phyloP scores from a whole-genome alignment of 2,329 filamentous ascomycete species.

The Didymella lethalis region DNA sequence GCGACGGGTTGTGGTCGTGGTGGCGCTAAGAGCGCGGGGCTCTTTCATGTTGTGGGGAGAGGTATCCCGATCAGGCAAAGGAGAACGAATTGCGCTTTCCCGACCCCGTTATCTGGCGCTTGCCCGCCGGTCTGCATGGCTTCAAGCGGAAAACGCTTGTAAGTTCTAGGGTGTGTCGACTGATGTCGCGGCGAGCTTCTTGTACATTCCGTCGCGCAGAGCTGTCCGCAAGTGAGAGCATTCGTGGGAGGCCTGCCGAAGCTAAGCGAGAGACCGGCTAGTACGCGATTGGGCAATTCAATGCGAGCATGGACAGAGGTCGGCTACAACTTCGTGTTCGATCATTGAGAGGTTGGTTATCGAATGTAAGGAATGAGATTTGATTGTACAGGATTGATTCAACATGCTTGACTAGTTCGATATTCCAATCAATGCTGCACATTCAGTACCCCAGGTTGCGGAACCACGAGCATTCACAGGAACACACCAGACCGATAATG shows the following conservation, averaged over 20 bases:
- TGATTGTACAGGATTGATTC: not conserved
- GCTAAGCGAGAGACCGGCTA: constrained; percentile 11
- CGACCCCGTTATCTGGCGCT: constrained; percentile 26
- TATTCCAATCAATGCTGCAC: not conserved
- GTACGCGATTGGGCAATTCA: constrained; percentile 16
- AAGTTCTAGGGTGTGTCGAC: constrained; percentile 23
- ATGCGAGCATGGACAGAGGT: not conserved
- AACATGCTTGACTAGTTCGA: not conserved
- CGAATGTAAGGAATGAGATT: not conserved
- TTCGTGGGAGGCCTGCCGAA: constrained; percentile 3
- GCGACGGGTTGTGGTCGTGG: constrained; percentile 27
- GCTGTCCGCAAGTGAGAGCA: not conserved
- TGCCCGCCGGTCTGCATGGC: constrained; percentile 35
- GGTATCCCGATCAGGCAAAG: constrained; percentile 41
- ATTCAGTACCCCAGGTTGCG: not conserved
- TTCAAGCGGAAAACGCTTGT: constrained; percentile 33
- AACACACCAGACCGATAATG: not conserved
- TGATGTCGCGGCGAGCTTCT: constrained; percentile 24
- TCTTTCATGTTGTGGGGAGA: constrained; percentile 30
- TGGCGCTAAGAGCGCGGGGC: constrained; percentile 33
- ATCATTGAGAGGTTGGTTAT: not conserved
- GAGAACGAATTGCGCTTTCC: constrained; percentile 38
- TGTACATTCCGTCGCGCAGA: constrained; percentile 19
- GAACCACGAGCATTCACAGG: not conserved
- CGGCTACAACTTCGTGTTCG: not conserved